phyloP scores from a whole-genome alignment of 2,329 filamentous ascomycete genomes.

The Hypoxylon sp. region DNA sequence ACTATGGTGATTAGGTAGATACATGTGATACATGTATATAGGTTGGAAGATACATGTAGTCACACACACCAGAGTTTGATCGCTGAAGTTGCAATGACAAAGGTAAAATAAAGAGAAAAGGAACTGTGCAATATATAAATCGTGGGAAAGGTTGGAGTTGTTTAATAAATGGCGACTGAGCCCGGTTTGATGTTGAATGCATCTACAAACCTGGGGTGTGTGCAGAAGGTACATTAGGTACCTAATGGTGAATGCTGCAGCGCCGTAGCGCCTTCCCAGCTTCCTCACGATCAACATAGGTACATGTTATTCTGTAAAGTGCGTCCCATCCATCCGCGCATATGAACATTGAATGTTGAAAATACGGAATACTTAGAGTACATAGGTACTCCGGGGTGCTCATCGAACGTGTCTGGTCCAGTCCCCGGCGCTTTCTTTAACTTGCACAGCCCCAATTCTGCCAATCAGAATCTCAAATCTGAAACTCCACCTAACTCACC shows the following conservation, averaged over 20 bases:
- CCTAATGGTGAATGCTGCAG: neutral
- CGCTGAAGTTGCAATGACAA: slow-evolving; percentile 25
- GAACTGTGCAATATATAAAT: slow-evolving; percentile 27
- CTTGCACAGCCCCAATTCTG: slow-evolving; percentile 38
- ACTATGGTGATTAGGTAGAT: slow-evolving; percentile 19
- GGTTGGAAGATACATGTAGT: neutral
- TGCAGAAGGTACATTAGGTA: neutral
- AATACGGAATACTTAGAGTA: too few species aligned
- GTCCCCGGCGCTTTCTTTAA: slow-evolving; percentile 32
- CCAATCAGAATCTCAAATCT: slow-evolving; percentile 38
- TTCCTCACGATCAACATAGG: too few species aligned
- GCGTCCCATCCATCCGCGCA: too few species aligned
- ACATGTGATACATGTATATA: too few species aligned
- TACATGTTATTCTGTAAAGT: too few species aligned
- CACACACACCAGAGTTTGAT: slow-evolving; percentile 5
- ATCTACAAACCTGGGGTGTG: neutral
- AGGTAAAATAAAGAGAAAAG: slow-evolving; percentile 6
- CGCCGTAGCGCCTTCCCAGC: neutral
- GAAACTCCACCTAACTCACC: slow-evolving; percentile 40
- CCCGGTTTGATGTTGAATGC: slow-evolving; percentile 27
- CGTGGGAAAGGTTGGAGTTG: slow-evolving; percentile 24
- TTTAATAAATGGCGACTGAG: slow-evolving; percentile 28
- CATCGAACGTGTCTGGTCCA: too few species aligned
- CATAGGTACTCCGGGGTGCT: too few species aligned
- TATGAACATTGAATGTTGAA: too few species aligned